Evolutionary conservation across 2,329 filamentous ascomycete genomes (phyloP), one percentile per base, ranked within the genome.

Genomic region (Cladosporium austrohemisphaericum): DNA sequence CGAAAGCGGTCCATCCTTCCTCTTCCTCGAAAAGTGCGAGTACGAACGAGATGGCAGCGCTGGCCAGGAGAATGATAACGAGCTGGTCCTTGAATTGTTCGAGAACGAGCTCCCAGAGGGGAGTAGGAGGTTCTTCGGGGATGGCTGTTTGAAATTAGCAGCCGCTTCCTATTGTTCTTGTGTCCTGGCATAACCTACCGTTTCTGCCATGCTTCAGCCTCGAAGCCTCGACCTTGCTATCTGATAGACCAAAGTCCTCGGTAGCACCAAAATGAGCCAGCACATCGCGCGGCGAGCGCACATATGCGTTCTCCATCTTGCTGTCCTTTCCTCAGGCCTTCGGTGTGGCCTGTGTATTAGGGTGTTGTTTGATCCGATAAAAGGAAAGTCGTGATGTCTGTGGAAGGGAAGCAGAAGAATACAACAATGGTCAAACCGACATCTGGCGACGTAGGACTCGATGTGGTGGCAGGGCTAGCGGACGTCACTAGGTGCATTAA

Each of bases 61-160:
- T 97, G 48, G 83, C 93, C 41, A 98, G 80, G 18, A 98, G 78
- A 60, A 98, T 98, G 47, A 98, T 80, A 59, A 98, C 93, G 40
- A 98, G 82, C 71, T 98, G 93, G 68, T 98, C 93, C 72, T 98
- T 96, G 79, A 98, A 98, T 70, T 98, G 93, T 73, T 98, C 93
- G 52, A 98, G 79, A 49, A 98, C 88, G 55, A 98, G 84, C 72
- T 97, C 82, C 93, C 92, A 98, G 40, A 98, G 69, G 31, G 93
- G 93, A 25, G 93, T 98, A 3, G 93, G 90, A 47, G 93, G 93
- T 57, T 98, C 93, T 74, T 98, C 93, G 37, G 82, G 79, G 49
- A 88, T 76, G 50, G 84, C 84, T 88, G 55, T 35, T 2, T 10
- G 28, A 23, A 7, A 29, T 46, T 36, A 63, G 56, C 31, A 16